Conservation (phyloP, 805 yeast genomes). For the Starmerella kuoi region DNA sequence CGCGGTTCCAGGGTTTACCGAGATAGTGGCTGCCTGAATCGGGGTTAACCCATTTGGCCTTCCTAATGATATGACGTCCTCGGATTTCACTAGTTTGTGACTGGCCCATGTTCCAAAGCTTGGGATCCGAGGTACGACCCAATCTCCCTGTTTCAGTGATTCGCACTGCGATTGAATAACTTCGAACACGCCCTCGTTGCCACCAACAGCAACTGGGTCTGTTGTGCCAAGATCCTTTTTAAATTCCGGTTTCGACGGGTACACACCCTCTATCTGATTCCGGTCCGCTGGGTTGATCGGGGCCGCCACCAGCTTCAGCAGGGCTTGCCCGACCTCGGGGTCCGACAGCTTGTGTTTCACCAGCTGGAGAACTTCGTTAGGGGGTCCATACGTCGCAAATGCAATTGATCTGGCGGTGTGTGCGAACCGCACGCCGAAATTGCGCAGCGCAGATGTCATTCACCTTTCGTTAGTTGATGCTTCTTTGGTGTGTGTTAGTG, state of each 20-base stretch:
- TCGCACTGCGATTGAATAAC: constrained; percentile 40
- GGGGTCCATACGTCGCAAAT: constrained; percentile 53
- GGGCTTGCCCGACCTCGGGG: constrained; percentile 32
- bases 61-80: constrained; percentile 47
- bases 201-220: constrained; percentile 68
- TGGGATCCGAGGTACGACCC: constrained; percentile 69
- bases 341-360: constrained; percentile 31
- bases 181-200: constrained; percentile 87
- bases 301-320: constrained; percentile 61
- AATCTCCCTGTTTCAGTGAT: constrained; percentile 55
- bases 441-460: constrained; percentile 1
- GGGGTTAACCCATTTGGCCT: constrained; percentile 32
- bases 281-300: constrained; percentile 88
- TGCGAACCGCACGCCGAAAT: constrained; percentile 14
- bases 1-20: constrained; percentile 90
- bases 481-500: no score
- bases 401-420: constrained; percentile 38
- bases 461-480: neutral
- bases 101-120: constrained; percentile 93
- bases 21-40: constrained; percentile 62
- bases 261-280: constrained; percentile 75
- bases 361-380: constrained; percentile 28
- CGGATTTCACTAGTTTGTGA: constrained; percentile 45
- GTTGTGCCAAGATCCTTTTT: constrained; percentile 38
- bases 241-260: constrained; percentile 63